Conservation (phyloP, 2,329 filamentous ascomycete genomes). For the Capronia coronata region DNA sequence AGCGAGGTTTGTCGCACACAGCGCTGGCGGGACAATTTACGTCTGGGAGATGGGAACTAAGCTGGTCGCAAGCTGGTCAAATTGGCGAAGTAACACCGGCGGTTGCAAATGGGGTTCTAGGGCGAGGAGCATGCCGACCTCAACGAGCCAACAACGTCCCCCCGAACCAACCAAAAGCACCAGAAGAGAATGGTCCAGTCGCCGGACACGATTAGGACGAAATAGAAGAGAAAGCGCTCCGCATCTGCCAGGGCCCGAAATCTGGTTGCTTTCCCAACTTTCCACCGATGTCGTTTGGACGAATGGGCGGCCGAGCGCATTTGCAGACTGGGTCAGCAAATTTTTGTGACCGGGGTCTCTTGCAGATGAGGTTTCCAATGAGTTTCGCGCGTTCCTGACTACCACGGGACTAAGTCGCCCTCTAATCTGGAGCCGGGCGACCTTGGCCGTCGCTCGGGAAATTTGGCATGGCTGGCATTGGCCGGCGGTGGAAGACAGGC, state of each 20-base stretch:
- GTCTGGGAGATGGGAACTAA: too few relatives aligned
- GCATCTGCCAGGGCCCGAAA: conserved; percentile 7
- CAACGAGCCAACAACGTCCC: background rate
- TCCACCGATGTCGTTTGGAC: background rate
- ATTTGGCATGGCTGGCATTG: conserved; percentile 22
- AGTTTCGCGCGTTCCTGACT: conserved; percentile 18
- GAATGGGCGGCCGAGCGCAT: conserved; percentile 15
- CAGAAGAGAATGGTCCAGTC: conserved; percentile 5
- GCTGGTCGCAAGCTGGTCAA: too few relatives aligned
- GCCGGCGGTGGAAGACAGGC: conserved; percentile 13
- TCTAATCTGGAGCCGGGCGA: conserved; percentile 14
- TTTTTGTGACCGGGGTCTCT: conserved; percentile 7
- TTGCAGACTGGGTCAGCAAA: conserved; percentile 5
- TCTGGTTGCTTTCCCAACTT: conserved; percentile 5
- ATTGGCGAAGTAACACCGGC: conserved; percentile 17
- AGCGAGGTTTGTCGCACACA: too few relatives aligned
- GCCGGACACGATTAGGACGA: background rate
- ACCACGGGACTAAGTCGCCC: conserved; percentile 1
- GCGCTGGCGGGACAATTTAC: too few relatives aligned
- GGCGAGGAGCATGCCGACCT: background rate
- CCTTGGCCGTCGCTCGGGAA: conserved; percentile 19
- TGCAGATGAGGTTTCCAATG: conserved; percentile 18
- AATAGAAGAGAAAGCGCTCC: conserved; percentile 2
- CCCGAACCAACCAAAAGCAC: conserved; percentile 12
- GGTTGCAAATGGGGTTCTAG: conserved; percentile 10